Conservation (phyloP, 768 basidiomycete species). For the Lentinula edodes region DNA sequence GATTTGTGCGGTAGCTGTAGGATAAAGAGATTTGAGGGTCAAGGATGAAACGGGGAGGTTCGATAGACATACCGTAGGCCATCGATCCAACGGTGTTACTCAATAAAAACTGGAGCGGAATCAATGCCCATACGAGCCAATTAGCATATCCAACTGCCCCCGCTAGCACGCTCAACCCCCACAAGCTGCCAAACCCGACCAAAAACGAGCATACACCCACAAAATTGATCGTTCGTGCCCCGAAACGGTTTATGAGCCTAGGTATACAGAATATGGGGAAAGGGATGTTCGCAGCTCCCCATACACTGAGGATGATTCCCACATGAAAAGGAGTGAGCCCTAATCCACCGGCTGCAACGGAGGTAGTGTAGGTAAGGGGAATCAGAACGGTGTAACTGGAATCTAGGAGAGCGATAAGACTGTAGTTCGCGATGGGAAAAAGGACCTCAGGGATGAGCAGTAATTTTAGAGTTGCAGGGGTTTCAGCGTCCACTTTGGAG, state of each 20-base stretch:
- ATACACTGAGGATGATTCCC: constrained; percentile 40
- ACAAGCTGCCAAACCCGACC: constrained; percentile 14
- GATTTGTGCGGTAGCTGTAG: constrained; percentile 42
- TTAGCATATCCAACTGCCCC: constrained; percentile 27
- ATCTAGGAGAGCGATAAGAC: constrained; percentile 23
- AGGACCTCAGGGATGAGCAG: constrained; percentile 13
- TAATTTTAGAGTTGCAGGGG: not conserved
- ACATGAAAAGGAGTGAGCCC: constrained; percentile 46
- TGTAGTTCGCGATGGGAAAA: constrained; percentile 20
- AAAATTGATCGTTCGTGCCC: constrained; percentile 47
- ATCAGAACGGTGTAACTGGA: constrained; percentile 20
- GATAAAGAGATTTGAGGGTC: constrained; percentile 1
- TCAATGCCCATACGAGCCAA: constrained; percentile 21
- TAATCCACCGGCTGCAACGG: constrained; percentile 44
- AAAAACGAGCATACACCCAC: constrained; percentile 22
- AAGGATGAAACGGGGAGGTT: not conserved
- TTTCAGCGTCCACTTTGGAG: not conserved
- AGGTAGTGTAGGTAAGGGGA: constrained; percentile 34
- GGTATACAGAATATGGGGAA: constrained; percentile 52
- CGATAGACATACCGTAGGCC: not conserved
- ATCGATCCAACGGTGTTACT: constrained; percentile 25
- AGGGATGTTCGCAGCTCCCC: constrained; percentile 47
- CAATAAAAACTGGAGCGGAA: constrained; percentile 27
- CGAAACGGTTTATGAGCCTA: constrained; percentile 43
- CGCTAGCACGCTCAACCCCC: constrained; percentile 17